Evolutionary conservation across 805 yeast species (phyloP).

Genomic region (Ogataea pini): DNA sequence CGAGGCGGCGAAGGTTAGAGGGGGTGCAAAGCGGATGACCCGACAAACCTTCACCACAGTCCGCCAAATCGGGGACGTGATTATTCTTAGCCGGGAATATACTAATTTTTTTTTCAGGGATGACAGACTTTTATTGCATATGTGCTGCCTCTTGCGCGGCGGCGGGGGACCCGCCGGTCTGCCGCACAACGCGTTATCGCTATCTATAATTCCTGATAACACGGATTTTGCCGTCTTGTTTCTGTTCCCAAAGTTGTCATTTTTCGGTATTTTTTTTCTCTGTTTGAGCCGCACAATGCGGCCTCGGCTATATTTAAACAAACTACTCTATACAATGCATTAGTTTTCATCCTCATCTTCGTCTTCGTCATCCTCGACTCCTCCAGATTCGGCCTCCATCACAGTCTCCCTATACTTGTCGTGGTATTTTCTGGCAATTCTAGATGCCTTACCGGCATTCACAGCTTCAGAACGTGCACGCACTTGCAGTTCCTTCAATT

Average conservation of each 20-base stretch:
- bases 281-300: slow-evolving; percentile 1
- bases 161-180: not conserved
- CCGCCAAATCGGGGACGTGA: not conserved
- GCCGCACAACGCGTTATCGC: slow-evolving; percentile 1
- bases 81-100: not conserved
- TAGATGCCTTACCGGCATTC: slow-evolving; percentile 58
- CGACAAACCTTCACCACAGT: not conserved
- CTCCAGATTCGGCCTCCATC: slow-evolving; percentile 63
- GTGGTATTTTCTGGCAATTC: slow-evolving; percentile 72
- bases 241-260: not conserved
- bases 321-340: slow-evolving; percentile 4
- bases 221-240: not conserved
- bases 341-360: slow-evolving; percentile 45
- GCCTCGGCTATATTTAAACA: slow-evolving; percentile 1
- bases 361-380: slow-evolving; percentile 60
- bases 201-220: not conserved
- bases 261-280: not conserved
- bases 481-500: slow-evolving; percentile 54
- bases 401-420: slow-evolving; percentile 53
- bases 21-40: not conserved
- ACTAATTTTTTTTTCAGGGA: too few species aligned
- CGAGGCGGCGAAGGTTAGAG: too few species aligned
- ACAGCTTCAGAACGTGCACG: slow-evolving; percentile 60
- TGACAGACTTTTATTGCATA: not conserved
- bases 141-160: too few species aligned